These are phyloP conservation scores for Alloteropsis semialata DNA, from an alignment of 176 grass and related monocot genomes.

Conservation along the genomic window DNA sequence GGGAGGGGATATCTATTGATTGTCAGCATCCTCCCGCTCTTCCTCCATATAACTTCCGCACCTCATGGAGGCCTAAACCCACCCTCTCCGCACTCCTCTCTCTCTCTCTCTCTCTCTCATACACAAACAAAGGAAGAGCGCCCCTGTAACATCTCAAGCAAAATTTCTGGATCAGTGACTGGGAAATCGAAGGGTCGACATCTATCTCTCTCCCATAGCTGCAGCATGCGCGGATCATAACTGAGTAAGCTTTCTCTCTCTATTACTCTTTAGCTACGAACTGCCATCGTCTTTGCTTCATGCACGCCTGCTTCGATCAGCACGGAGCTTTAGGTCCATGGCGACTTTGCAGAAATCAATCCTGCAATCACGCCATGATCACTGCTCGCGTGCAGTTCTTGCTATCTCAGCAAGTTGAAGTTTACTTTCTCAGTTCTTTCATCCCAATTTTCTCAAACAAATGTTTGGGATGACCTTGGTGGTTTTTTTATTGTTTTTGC, in stretches of 20 bases:
- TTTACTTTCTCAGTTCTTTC: neutral
- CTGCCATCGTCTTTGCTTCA: slow-evolving; percentile 7
- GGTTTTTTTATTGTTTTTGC: neutral
- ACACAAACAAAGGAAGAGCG: neutral
- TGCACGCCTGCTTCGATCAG: slow-evolving; percentile 6
- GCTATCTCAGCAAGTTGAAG: neutral
- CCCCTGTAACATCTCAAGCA: neutral
- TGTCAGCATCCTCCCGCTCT: slow-evolving; percentile 33
- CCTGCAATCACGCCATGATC: neutral
- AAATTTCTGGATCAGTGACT: neutral
- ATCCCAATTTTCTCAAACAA: neutral
- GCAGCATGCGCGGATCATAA: neutral
- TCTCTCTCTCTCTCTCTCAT: neutral
- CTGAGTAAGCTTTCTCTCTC: slow-evolving; percentile 25
- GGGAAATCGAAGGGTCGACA: neutral
- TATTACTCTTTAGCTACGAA: neutral
- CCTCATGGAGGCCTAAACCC: slow-evolving; percentile 14
- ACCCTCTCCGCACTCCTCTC: neutral
- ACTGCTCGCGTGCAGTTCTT: neutral
- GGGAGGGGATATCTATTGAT: slow-evolving; percentile 42
- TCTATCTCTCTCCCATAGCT: neutral
- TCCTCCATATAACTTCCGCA: slow-evolving; percentile 37
- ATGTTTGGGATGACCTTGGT: neutral
- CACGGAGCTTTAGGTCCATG: neutral
- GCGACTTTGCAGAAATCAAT: neutral